Evolutionary conservation across 2,329 filamentous ascomycete species (phyloP), one percentile per base, ranked within the genome.

Genomic region (Paecilomyces variotii): DNA sequence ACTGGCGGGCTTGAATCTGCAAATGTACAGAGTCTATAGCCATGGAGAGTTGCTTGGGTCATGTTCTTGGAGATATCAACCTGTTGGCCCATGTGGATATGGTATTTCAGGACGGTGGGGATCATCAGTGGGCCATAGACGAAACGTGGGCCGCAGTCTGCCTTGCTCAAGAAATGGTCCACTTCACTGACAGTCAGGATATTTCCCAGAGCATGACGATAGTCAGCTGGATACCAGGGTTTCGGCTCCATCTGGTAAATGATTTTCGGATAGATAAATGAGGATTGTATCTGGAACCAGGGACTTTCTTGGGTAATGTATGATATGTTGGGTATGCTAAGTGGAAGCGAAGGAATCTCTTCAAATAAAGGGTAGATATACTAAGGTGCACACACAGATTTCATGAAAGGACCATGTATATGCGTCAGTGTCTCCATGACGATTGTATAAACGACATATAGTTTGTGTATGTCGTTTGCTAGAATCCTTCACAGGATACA

Each of bases 71-170:
- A 56, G 39, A 71, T 63, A 24, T 64, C 54, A 32, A 57, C 32
- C n/a, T 28, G 11, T 53, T 66, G 61, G n/a, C 60, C 50, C 7
- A 63, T 35, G n/a, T 63, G 60, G 28, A 65, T 63, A 53, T 64
- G 60, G 53, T 67, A 66, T 39, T 70, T 71, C 5, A 73, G 61
- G 9, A 68, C 63, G 0, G 65, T 67, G 7, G 71, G 71, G 6
- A 72, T 63, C 70, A 70, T 70, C 19, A 70, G 60, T 3, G 59
- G 58, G 3, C 65, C 66, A 59, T 69, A 68, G 55, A 72, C 59
- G 59, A 72, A 73, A 24, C 70, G 65, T 0, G 64, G 60, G 2
- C 64, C 54, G 27, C 61, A 59, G 52, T 59, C 59, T 11, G 60
- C 61, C 50, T 59, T 56, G 14, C 58, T 55, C n/a, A 68, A 57